phyloP scores from a whole-genome alignment of 768 basidiomycete species.

The Omphalotus guepiniiformis region DNA sequence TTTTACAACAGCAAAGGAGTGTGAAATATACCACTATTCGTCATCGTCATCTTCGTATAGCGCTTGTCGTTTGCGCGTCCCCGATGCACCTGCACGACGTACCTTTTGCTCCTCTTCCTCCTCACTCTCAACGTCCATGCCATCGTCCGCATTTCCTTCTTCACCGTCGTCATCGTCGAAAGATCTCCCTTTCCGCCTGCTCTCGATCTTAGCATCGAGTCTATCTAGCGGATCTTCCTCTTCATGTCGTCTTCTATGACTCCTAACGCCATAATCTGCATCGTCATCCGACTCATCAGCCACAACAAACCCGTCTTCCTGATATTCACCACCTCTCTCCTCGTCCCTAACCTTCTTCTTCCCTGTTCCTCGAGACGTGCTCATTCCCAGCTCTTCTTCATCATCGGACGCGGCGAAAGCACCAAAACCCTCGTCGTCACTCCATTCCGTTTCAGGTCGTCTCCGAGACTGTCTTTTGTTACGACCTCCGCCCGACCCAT shows the following conservation, averaged over 20 bases:
- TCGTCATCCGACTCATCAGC: constrained; percentile 75
- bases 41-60: constrained; percentile 68
- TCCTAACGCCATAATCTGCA: constrained; percentile 35
- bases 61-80: constrained; percentile 52
- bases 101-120: constrained; percentile 69
- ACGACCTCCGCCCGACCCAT: constrained; percentile 42
- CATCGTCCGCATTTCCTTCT: constrained; percentile 39
- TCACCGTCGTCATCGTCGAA: constrained; percentile 26
- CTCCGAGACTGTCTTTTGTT: constrained; percentile 15
- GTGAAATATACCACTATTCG: constrained; percentile 10
- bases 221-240: constrained; percentile 66
- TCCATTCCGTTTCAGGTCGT: constrained; percentile 28
- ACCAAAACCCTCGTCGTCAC: constrained; percentile 58
- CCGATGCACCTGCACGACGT: constrained; percentile 45
- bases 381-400: constrained; percentile 41
- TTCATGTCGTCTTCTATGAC: constrained; percentile 32
- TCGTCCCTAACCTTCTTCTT: constrained; percentile 48
- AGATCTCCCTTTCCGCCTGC: constrained; percentile 28
- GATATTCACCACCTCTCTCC: constrained; percentile 64
- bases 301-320: constrained; percentile 83
- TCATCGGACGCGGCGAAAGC: constrained; percentile 50
- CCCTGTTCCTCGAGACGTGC: no score
- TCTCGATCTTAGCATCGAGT: constrained; percentile 62
- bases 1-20: not conserved
- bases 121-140: constrained; percentile 75